A percentile compares a stretch with the other conserved stretches of the same genome.
These are phyloP conservation scores for Suillus variegatus DNA, from an alignment of 768 basidiomycete genomes.

Conservation along the genomic window DNA sequence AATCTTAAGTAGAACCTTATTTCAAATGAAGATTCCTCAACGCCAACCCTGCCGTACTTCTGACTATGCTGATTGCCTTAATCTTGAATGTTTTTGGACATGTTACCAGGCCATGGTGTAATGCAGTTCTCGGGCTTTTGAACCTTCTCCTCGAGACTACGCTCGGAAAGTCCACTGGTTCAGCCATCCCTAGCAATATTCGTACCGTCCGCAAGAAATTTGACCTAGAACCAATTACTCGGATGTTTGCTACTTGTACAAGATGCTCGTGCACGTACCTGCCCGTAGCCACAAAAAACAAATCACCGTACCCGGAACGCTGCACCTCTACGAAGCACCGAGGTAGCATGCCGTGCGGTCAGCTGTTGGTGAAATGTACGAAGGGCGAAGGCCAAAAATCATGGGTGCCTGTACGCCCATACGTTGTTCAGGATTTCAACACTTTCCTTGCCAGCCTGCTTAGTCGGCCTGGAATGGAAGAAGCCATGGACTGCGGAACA, in stretches of 20 bases:
- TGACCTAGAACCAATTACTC: constrained; percentile 20
- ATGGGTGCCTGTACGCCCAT: constrained; percentile 16
- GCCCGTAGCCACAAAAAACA: background rate
- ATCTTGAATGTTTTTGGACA: constrained; percentile 11
- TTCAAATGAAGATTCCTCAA: background rate
- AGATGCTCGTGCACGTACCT: constrained; percentile 28
- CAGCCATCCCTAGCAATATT: constrained; percentile 15
- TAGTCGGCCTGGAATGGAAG: constrained; percentile 27
- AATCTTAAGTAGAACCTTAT: background rate
- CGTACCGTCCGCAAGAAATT: constrained; percentile 20
- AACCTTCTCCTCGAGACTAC: constrained; percentile 5
- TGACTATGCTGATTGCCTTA: constrained; percentile 1
- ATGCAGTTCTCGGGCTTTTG: constrained; percentile 9
- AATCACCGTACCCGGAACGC: constrained; percentile 17
- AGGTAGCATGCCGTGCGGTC: constrained; percentile 17
- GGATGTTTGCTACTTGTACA: constrained; percentile 26
- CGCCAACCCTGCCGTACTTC: constrained; percentile 9
- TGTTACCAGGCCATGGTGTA: constrained; percentile 10
- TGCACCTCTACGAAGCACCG: constrained; percentile 21
- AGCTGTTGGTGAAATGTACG: constrained; percentile 2
- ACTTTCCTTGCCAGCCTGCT: constrained; percentile 30
- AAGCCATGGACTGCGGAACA: constrained; percentile 24
- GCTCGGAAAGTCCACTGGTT: background rate
- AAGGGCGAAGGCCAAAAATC: background rate
- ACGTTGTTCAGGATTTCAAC: constrained; percentile 28